A percentile compares a stretch with the other conserved stretches of the same genome.
phyloP scores from a whole-genome alignment of 192 early-diverging fungal species.

The Coemansia biformis region DNA sequence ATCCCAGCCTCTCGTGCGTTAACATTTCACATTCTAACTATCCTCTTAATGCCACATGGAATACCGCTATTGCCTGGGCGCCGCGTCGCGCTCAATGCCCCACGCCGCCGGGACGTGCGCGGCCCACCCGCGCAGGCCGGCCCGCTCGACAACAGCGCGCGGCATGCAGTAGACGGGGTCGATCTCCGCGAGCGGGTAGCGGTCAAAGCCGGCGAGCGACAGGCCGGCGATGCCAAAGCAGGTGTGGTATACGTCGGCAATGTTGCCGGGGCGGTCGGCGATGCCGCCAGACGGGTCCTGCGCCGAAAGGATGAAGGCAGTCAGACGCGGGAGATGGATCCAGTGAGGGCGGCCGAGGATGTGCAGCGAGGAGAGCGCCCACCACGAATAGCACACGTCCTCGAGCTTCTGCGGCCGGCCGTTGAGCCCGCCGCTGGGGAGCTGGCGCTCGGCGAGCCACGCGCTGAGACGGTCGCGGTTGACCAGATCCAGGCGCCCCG shows the following conservation, averaged over 20 bases:
- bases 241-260: slow-evolving; percentile 95
- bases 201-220: slow-evolving; percentile 75
- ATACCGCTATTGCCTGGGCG: background rate
- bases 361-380: slow-evolving; percentile 84
- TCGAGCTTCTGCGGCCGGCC: slow-evolving; percentile 94
- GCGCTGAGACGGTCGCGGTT: slow-evolving; percentile 78
- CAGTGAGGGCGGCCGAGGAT: slow-evolving; percentile 78
- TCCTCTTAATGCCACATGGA: background rate
- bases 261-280: slow-evolving; percentile 85
- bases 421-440: slow-evolving; percentile 88
- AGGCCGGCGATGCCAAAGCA: slow-evolving; percentile 90
- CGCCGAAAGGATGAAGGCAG: slow-evolving; percentile 70
- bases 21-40: background rate
- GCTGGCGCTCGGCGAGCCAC: slow-evolving; percentile 94
- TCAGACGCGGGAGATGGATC: slow-evolving; percentile 74
- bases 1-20: background rate
- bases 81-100: background rate
- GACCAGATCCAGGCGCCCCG: slow-evolving; percentile 67
- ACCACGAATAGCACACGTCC: slow-evolving; percentile 99
- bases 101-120: slow-evolving; percentile 25
- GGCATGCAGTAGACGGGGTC: slow-evolving; percentile 94
- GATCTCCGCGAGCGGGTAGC: slow-evolving; percentile 57
- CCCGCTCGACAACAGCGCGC: slow-evolving; percentile 53
- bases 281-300: slow-evolving; percentile 87
- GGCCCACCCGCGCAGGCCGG: slow-evolving; percentile 41